Conservation (phyloP, 768 basidiomycete genomes). For the Crassisporium funariophilum region DNA sequence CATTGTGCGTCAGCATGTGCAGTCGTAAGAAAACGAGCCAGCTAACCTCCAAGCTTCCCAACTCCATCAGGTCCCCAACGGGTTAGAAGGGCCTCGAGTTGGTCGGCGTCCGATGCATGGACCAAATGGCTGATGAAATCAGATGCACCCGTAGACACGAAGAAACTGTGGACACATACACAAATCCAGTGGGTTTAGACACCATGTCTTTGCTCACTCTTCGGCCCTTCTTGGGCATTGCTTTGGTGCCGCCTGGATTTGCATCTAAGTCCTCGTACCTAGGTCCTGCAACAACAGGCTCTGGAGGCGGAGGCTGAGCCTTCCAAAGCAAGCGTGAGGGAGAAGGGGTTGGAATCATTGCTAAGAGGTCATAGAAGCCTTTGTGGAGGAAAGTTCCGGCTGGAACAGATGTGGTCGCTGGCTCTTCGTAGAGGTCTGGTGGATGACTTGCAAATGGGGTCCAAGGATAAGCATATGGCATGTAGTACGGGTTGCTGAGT, state of each 20-base stretch:
- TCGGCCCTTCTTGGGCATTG: slow-evolving; percentile 54
- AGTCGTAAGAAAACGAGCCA: slow-evolving; percentile 15
- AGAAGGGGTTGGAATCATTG: slow-evolving; percentile 73
- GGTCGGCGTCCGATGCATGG: slow-evolving; percentile 89
- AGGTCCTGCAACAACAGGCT: slow-evolving; percentile 60
- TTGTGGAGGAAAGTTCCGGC: slow-evolving; percentile 80
- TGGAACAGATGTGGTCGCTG: slow-evolving; percentile 50
- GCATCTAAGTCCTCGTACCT: slow-evolving; percentile 62
- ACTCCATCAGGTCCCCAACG: slow-evolving; percentile 89
- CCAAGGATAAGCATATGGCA: slow-evolving; percentile 47
- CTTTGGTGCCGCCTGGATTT: slow-evolving; percentile 30
- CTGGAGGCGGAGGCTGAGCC: slow-evolving; percentile 35
- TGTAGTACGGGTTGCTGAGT: slow-evolving; percentile 37
- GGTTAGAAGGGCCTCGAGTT: slow-evolving; percentile 82
- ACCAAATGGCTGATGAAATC: slow-evolving; percentile 69
- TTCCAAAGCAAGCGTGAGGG: slow-evolving; percentile 70
- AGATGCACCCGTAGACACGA: slow-evolving; percentile 26
- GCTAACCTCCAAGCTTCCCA: slow-evolving; percentile 84
- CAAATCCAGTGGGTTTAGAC: slow-evolving; percentile 77
- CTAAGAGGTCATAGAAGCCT: slow-evolving; percentile 86
- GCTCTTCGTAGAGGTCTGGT: slow-evolving; percentile 43
- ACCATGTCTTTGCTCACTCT: slow-evolving; percentile 90
- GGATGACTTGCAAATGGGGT: slow-evolving; percentile 34
- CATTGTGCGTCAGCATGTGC: slow-evolving; percentile 22
- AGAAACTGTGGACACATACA: slow-evolving; percentile 55